Base-by-base conservation (phyloP, 805 yeast genomes). In the Saturnispora serradocipensis region DNA sequence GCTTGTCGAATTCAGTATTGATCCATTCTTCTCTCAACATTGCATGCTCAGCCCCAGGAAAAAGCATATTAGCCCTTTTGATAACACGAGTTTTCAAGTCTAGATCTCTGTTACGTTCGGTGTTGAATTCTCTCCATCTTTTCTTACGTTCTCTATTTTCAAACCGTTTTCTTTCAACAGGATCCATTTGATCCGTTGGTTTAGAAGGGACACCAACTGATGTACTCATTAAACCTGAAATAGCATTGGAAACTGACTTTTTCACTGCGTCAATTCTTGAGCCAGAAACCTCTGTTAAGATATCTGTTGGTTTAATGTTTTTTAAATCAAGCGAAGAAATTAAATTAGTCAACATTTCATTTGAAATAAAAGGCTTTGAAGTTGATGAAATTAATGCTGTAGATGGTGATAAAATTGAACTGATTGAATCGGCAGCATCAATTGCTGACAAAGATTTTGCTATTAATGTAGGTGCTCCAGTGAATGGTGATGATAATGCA, bases 41-140 rank as follows among this genome's bases (percentile, higher is more conserved):
- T 9, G 69, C 73, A 10, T 83, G 67, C 6, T 79, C 81, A 0
- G 67, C 72, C 9, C 72, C 76, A 1, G 96, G 93, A 68, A 80
- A 89, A 58, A 84, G 67, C 18, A 67, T 68, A 38, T 69, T 72
- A 0, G 97, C 97, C 40, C 93, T 72, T 57, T 83, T 84, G 56
- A 78, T 75, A 20, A 91, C 82, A 51, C 98, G 72, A 0, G 86
- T 80, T 49, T 95, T 74, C 50, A 91, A 71, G 62, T 91, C 98
- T 60, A 88, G 84, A 64, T 89, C 96, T 69, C 87, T 84, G 66
- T 90, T 90, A 57, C 93, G 74, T 54, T 84, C 84, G 8, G 78
- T 76, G 62, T 91, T 88, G 27, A 79, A 82, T 56, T 81, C 90
- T 60, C 96, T 74, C 96, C 96, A 88, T 57, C 78, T 77, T 68